Evolutionary conservation across 2,329 filamentous ascomycete species (phyloP), one percentile per base, ranked within the genome.

Genomic region (Graphiopsis chlorocephala): DNA sequence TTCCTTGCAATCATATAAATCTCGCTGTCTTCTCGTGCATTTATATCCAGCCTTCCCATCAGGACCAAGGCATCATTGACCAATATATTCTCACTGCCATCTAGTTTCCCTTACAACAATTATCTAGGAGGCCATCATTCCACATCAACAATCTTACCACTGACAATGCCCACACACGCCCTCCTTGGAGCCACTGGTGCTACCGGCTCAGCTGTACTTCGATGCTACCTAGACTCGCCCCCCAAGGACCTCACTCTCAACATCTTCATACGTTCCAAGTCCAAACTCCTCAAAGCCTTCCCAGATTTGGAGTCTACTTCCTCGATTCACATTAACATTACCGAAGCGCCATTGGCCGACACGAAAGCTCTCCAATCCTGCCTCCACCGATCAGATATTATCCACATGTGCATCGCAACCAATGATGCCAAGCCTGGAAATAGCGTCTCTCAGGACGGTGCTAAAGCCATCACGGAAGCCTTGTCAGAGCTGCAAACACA

Each of bases 101-200:
- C 38, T 45, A 45, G n/a, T 11, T 45, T 45, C n/a, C n/a, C n/a
- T 45, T n/a, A 20, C n/a, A 11, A 20, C 38, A 45, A 45, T 45
- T 45, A n/a, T 12, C 38, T 20, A 45, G n/a, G 5, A 20, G 8
- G 12, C 38, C n/a, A 45, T 3, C n/a, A 45, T 1, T 45, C 38
- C 3, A 20, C 8, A 20, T 2, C 38, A 45, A 45, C 38, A 45
- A 11, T 8, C n/a, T 45, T n/a, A 45, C n/a, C 38, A 23, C 8
- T 8, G 3, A 23, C 38, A 45, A 71, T 71, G 70, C 68, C 68
- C 5, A 70, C 64, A 38, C 65, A 71, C 61, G 69, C 68, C 20
- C 64, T 71, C 10, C 68, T 72, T 10, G 71, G 71, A 14, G 70
- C 70, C 14, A 72, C 71, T 28, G 71, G 71, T 26, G 50, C 65